These are phyloP conservation scores for Amanita exitialis DNA, from an alignment of 768 basidiomycete genomes.

Conservation along the genomic window DNA sequence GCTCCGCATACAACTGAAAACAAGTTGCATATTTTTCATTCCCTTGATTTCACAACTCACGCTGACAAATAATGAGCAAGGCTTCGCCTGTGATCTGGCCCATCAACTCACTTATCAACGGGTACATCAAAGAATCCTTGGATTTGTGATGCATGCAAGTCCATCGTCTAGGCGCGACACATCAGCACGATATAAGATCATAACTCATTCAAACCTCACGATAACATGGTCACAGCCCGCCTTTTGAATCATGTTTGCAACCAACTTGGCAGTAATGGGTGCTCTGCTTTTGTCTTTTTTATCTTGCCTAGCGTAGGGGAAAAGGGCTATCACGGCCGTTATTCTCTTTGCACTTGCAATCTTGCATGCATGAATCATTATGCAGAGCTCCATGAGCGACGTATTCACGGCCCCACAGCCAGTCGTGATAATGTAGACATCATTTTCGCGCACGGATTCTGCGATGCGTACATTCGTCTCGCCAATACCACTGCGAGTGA, in stretches of 20 bases:
- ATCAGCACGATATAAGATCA: neutral
- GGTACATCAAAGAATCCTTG: slow-evolving; percentile 99
- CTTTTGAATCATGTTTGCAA: slow-evolving; percentile 94
- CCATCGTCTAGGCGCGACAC: slow-evolving; percentile 70
- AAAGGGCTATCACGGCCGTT: slow-evolving; percentile 96
- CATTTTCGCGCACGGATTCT: slow-evolving; percentile 95
- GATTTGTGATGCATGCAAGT: slow-evolving; percentile 96
- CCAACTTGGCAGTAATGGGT: slow-evolving; percentile 95
- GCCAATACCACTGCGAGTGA: slow-evolving; percentile 82
- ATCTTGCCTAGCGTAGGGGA: slow-evolving; percentile 96
- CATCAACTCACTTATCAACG: slow-evolving; percentile 85
- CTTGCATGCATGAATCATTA: slow-evolving; percentile 99
- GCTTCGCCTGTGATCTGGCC: slow-evolving; percentile 1
- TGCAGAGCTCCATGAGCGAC: slow-evolving; percentile 94
- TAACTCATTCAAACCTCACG: slow-evolving; percentile 35
- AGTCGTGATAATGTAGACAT: slow-evolving; percentile 98
- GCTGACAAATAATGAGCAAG: slow-evolving; percentile 11
- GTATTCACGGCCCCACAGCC: slow-evolving; percentile 84
- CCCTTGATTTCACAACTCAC: slow-evolving; percentile 6
- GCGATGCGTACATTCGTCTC: slow-evolving; percentile 88
- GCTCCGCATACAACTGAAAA: slow-evolving; percentile 84
- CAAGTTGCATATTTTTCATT: slow-evolving; percentile 1
- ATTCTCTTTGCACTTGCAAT: slow-evolving; percentile 98
- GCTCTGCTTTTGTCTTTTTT: slow-evolving; percentile 99
- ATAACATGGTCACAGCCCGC: slow-evolving; percentile 96